phyloP scores from a whole-genome alignment of 352 stramenopile species.

The Pythium phragmitis region DNA sequence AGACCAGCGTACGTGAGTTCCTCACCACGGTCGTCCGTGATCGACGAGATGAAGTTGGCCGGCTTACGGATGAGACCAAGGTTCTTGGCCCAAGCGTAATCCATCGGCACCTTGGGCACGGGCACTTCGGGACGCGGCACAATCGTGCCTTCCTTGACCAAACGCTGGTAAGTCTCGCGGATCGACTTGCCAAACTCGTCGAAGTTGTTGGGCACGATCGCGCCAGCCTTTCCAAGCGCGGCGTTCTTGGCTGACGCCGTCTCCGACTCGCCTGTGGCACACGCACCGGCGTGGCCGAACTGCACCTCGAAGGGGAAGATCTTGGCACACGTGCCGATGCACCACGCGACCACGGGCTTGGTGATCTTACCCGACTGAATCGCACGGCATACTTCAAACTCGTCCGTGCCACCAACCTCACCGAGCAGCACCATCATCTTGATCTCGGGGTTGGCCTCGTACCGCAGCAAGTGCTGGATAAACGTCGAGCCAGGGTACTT shows the following conservation, averaged over 20 bases:
- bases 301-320: slow-evolving; percentile 98
- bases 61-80: slow-evolving; percentile 95
- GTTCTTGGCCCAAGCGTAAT: slow-evolving; percentile 97
- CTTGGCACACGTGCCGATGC: slow-evolving; percentile 96
- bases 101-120: slow-evolving; percentile 95
- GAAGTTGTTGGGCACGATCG: slow-evolving; percentile 93
- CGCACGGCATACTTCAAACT: slow-evolving; percentile 94
- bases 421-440: slow-evolving; percentile 97
- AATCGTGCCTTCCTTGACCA: slow-evolving; percentile 79
- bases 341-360: slow-evolving; percentile 98
- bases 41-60: slow-evolving; percentile 97
- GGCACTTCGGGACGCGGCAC: slow-evolving; percentile 87
- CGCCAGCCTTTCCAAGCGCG: slow-evolving; percentile 87
- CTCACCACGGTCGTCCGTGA: slow-evolving; percentile 96
- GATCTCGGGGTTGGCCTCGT: slow-evolving; percentile 93
- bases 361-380: slow-evolving; percentile 93
- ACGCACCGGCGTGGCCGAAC: slow-evolving; percentile 95
- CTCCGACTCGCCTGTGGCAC: slow-evolving; percentile 91
- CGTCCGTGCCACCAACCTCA: slow-evolving; percentile 95
- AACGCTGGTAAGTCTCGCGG: slow-evolving; percentile 85
- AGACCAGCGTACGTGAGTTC: slow-evolving; percentile 95
- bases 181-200: slow-evolving; percentile 94
- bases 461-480: slow-evolving; percentile 96
- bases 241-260: slow-evolving; percentile 94
- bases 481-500: slow-evolving; percentile 96